A percentile compares a stretch with the other conserved stretches of the same genome.
Conservation (phyloP, 164 flowering plant species). For the Cinnamomum chago region DNA sequence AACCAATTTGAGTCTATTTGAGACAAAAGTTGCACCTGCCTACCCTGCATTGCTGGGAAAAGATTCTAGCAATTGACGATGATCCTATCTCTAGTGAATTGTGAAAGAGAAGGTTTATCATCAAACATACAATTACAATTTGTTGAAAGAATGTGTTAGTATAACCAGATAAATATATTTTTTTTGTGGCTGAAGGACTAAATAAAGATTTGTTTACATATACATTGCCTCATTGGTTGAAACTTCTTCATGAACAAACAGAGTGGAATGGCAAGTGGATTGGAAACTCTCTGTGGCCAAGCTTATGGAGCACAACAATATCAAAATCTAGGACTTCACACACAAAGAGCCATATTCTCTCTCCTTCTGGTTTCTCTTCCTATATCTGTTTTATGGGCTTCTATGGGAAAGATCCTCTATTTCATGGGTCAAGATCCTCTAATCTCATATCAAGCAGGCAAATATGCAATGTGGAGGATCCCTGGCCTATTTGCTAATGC, state of each 20-base stretch:
- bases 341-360: slow-evolving; percentile 37
- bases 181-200: no score
- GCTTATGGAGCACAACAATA: slow-evolving; percentile 62
- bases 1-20: no score
- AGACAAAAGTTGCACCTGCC: no score
- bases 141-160: no score
- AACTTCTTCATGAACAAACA: slow-evolving; percentile 13
- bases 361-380: slow-evolving; percentile 42
- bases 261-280: slow-evolving; percentile 52
- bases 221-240: neutral
- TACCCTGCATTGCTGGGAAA: no score
- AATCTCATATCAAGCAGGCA: slow-evolving; percentile 47
- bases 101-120: no score
- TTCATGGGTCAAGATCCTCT: slow-evolving; percentile 51
- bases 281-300: slow-evolving; percentile 62
- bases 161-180: no score
- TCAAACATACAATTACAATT: no score
- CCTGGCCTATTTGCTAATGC: slow-evolving; percentile 54
- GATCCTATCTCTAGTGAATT: no score
- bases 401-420: slow-evolving; percentile 37
- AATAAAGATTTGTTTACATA: neutral
- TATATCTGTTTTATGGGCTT: slow-evolving; percentile 40
- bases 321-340: slow-evolving; percentile 35
- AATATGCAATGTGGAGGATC: slow-evolving; percentile 33
- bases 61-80: no score